phyloP scores from a whole-genome alignment of 306 rosid genomes.

The Comarum palustre region DNA sequence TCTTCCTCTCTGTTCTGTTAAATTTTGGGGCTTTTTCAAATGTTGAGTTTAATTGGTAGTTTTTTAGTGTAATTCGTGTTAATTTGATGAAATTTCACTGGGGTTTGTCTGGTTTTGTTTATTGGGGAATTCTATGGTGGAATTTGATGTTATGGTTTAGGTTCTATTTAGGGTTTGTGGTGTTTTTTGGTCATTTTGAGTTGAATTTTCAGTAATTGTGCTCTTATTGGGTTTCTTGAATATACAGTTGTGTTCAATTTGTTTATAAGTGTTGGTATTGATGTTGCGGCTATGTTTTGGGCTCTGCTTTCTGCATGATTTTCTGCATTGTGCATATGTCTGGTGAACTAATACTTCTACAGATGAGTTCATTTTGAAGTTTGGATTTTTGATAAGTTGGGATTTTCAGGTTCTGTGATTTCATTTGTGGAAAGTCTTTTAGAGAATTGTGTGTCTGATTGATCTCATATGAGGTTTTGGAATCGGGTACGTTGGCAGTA shows the following conservation, averaged over 20 bases:
- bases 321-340: not conserved
- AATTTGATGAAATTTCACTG: slow-evolving; percentile 13
- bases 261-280: not conserved
- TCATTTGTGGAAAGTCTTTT: not conserved
- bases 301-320: not conserved
- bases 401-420: not conserved
- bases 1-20: not conserved
- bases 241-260: not conserved
- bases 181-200: slow-evolving; percentile 13
- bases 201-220: slow-evolving; percentile 27
- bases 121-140: slow-evolving; percentile 19
- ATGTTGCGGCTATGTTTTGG: not conserved
- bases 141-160: slow-evolving; percentile 29
- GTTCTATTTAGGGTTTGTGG: slow-evolving; percentile 42
- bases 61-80: slow-evolving; percentile 16
- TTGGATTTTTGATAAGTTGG: not conserved
- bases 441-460: not conserved
- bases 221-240: slow-evolving; percentile 21
- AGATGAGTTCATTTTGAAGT: not conserved
- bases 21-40: not conserved
- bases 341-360: not conserved
- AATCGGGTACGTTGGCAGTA: not conserved
- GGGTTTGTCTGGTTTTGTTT: slow-evolving; percentile 22
- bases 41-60: slow-evolving; percentile 21
- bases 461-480: not conserved